A percentile compares a stretch with the other conserved stretches of the same genome.
Conservation (phyloP, 2,329 filamentous ascomycete species). For the Fusarium floridanum region DNA sequence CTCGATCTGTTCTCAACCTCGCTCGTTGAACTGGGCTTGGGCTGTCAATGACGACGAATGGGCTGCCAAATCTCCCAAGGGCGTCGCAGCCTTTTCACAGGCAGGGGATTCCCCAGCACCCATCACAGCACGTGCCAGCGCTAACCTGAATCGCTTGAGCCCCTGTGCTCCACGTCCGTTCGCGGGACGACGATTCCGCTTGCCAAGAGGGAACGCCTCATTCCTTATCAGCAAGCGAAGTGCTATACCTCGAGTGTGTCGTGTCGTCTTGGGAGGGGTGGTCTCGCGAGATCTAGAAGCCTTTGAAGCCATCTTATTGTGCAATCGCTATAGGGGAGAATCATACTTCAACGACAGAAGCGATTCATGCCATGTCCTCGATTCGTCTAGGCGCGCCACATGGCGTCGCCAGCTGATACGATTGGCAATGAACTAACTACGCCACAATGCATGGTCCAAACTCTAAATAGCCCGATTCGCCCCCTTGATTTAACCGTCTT, state of each 20-base stretch:
- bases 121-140: not conserved
- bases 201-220: not conserved
- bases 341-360: not conserved
- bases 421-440: not conserved
- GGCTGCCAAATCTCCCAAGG: not conserved
- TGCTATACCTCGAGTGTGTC: not conserved
- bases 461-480: not conserved
- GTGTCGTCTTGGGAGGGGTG: not conserved
- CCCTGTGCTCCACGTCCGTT: not conserved
- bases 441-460: not conserved
- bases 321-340: not conserved
- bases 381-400: not conserved
- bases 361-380: constrained; percentile 25
- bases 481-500: not conserved
- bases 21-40: not conserved
- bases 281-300: not conserved
- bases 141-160: constrained; percentile 1
- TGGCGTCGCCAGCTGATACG: not conserved
- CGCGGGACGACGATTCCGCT: not conserved
- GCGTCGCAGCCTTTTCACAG: not conserved
- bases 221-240: not conserved
- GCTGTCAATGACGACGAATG: not conserved
- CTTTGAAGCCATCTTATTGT: not conserved
- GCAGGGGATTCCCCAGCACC: not conserved
- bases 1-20: constrained; percentile 1